Percentiles rank a stretch among this genome's conserved stretches.
Evolutionary conservation across 495 filamentous ascomycete genomes (phyloP).

Genomic region (Cercophora samala): DNA sequence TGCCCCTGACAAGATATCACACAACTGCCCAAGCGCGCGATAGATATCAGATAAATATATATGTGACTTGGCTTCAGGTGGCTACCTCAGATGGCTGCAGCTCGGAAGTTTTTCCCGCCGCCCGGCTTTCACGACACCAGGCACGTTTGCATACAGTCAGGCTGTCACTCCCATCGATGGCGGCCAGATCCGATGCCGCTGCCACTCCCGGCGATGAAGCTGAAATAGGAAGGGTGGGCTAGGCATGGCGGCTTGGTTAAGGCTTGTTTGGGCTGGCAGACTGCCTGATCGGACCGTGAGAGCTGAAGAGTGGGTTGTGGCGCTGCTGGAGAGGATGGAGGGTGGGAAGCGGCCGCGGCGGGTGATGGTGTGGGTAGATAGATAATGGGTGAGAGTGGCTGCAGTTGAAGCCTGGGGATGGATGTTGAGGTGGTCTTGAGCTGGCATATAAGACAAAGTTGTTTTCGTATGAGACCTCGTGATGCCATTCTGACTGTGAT

Average conservation of each 20-base stretch:
- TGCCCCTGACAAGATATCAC: background rate
- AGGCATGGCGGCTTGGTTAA: background rate
- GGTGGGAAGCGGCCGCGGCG: background rate
- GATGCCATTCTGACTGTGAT: background rate
- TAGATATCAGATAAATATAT: background rate
- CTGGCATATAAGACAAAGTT: background rate
- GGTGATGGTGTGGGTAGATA: background rate
- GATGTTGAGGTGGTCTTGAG: background rate
- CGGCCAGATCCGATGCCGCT: background rate
- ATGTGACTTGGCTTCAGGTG: background rate
- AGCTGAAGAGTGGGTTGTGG: background rate
- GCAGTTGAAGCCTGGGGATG: background rate
- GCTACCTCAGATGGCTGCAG: background rate
- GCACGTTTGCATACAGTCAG: background rate
- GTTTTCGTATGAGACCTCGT: background rate
- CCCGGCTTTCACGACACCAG: background rate
- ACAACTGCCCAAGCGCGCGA: background rate
- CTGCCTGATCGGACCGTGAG: background rate
- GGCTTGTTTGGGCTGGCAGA: background rate
- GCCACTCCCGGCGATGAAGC: background rate
- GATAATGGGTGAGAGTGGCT: background rate
- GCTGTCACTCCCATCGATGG: background rate
- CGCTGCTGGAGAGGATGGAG: background rate
- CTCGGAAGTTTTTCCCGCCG: background rate
- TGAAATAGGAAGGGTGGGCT: background rate